Evolutionary conservation across 2,329 filamentous ascomycete species (phyloP), one percentile per base, ranked within the genome.

Genomic region (Blastomyces silverae): DNA sequence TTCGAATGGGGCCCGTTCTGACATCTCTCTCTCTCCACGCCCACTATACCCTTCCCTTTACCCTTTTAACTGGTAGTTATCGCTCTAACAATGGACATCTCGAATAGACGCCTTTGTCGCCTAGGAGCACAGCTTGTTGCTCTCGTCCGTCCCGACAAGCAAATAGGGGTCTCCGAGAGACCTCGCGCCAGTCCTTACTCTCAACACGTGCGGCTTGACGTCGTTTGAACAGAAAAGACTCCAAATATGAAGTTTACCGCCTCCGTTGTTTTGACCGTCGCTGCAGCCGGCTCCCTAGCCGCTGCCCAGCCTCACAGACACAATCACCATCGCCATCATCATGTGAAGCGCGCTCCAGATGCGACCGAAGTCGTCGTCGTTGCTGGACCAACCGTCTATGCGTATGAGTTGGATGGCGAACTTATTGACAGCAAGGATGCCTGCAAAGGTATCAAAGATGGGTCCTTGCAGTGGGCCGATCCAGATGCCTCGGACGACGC

Each of bases 371-470:
- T 81, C 63, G 83, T 85, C 63, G 82, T 83, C 64, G 82, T 87
- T 61, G 79, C 83, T 52, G 85, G 83, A 53, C 83, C 87, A 42
- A 87, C 85, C 62, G 84, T 87, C 70, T 85, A 87, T 64, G 83
- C 88, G 64, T 97, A 92, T 78, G 83, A 88, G 74, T 80, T 92
- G 63, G 85, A 89, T 66, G 88, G 87, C 66, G 71, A 86, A 72
- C 68, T 79, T 44, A 83, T 96, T 70, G 80, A 81, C 63, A 78
- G 83, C 66, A 77, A 83, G 0, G 84, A 91, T 66, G 91, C 91
- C 63, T 83, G 88, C 78, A 74, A 84, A 64, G 91, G 91, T 68
- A 83, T 97, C 70, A 79, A 83, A 65, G 84, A 88, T 67, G 89
- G 91, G 62, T 83, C 85, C 58, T 74, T 85, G 57, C 76, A 81